These are phyloP conservation scores for Acer yangbiense DNA, from an alignment of 345 rosid species.

Conservation along the genomic window DNA sequence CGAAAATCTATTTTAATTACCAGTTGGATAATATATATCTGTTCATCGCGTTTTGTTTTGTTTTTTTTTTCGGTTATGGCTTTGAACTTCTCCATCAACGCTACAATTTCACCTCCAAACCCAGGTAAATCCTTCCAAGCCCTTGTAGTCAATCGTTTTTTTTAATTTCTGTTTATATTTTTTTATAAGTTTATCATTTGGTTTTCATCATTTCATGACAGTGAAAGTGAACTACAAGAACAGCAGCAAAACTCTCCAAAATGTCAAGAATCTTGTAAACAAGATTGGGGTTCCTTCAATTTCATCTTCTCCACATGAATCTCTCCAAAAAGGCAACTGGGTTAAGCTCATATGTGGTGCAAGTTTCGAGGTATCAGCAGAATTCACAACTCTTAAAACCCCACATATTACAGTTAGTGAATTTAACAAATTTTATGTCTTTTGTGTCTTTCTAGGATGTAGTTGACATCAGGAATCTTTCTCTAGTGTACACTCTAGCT, in stretches of 20 bases:
- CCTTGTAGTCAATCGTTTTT: too few species aligned
- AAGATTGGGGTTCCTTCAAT: slow-evolving; percentile 39
- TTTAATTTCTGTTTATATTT: not conserved
- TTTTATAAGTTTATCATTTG: not conserved
- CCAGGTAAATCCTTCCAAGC: slow-evolving; percentile 23
- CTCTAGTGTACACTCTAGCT: slow-evolving; percentile 63
- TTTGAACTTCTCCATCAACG: slow-evolving; percentile 37
- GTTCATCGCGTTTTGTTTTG: not conserved
- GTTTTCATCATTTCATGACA: slow-evolving; percentile 7
- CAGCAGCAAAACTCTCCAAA: slow-evolving; percentile 26
- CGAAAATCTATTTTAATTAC: not conserved
- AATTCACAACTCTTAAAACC: not conserved
- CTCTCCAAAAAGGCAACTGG: slow-evolving; percentile 60
- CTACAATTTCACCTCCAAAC: slow-evolving; percentile 29
- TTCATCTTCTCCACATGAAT: slow-evolving; percentile 42
- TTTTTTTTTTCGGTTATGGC: slow-evolving; percentile 22
- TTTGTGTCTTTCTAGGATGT: slow-evolving; percentile 43
- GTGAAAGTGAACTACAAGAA: slow-evolving; percentile 23
- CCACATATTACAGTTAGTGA: not conserved
- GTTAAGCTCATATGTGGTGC: slow-evolving; percentile 75
- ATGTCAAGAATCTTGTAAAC: slow-evolving; percentile 37
- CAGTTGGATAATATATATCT: slow-evolving; percentile 1
- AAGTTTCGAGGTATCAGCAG: slow-evolving; percentile 58
- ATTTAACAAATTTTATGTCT: not conserved
- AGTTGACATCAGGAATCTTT: slow-evolving; percentile 61